Conservation (phyloP, 352 stramenopile species). For the Nothophytophthora sp. region DNA sequence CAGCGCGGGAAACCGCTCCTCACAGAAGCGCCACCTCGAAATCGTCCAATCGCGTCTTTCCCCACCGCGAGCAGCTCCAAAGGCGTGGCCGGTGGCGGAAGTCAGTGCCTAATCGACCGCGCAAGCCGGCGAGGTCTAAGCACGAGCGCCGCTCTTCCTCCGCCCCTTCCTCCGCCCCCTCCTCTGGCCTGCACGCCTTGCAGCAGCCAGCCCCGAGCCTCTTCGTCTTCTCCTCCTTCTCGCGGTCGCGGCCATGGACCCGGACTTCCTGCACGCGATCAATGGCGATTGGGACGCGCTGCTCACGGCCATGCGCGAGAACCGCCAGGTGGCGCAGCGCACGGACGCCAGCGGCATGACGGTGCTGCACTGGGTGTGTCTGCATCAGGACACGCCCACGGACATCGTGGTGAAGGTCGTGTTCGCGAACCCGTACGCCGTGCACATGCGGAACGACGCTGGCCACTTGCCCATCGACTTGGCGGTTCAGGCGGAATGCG, state of each 20-base stretch:
- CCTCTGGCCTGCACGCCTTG: too few relatives aligned
- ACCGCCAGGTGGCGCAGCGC: slow-evolving; percentile 54
- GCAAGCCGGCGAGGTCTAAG: too few relatives aligned
- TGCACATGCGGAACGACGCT: slow-evolving; percentile 73
- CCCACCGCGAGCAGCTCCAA: background rate
- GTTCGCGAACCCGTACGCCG: slow-evolving; percentile 74
- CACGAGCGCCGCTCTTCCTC: background rate
- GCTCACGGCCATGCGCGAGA: slow-evolving; percentile 61
- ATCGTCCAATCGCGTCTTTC: background rate
- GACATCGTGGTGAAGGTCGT: slow-evolving; percentile 83
- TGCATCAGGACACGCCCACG: slow-evolving; percentile 73
- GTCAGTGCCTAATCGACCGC: background rate
- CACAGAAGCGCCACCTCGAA: background rate
- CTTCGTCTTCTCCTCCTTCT: background rate
- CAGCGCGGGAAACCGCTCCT: too few relatives aligned
- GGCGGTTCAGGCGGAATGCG: slow-evolving; percentile 71
- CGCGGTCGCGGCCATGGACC: slow-evolving; percentile 45
- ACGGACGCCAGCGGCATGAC: slow-evolving; percentile 77
- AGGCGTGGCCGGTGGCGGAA: background rate
- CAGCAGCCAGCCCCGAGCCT: slow-evolving; percentile 11
- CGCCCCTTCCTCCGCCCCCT: background rate
- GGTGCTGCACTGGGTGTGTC: slow-evolving; percentile 77
- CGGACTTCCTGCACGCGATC: slow-evolving; percentile 75
- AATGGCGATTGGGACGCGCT: slow-evolving; percentile 83
- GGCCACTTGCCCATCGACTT: slow-evolving; percentile 76